Percentiles rank a stretch among this genome's conserved stretches.
Evolutionary conservation across 2,329 filamentous ascomycete species (phyloP).

Genomic region (Aspergillus aculeatus): DNA sequence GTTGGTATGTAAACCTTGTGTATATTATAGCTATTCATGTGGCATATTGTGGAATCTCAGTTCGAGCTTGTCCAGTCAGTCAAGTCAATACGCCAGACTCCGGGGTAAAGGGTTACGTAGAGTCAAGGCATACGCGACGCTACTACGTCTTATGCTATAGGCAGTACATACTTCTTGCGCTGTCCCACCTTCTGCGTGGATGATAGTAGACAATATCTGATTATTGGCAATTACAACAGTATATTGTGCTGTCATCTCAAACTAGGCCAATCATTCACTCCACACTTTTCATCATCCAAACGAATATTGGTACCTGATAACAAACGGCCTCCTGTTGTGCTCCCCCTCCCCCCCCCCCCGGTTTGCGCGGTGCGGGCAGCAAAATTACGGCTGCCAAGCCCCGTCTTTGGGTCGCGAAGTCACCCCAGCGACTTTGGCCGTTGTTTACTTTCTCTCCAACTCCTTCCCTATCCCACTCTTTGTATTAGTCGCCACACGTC

Average conservation of each 20-base stretch:
- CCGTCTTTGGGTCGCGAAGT: conserved; percentile 21
- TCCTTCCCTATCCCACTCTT: conserved; percentile 4
- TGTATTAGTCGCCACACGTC: not conserved
- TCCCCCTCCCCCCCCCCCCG: not conserved
- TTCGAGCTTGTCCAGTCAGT: not conserved
- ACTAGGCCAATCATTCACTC: too few relatives aligned
- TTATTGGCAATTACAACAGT: too few relatives aligned
- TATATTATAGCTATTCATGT: conserved; percentile 7
- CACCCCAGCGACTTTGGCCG: conserved; percentile 25
- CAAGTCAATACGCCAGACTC: not conserved
- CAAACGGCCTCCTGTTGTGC: not conserved
- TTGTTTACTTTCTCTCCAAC: conserved; percentile 21
- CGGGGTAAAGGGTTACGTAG: not conserved
- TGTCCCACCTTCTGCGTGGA: too few relatives aligned
- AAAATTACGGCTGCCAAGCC: conserved; percentile 11
- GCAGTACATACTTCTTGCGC: not conserved
- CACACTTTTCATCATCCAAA: not conserved
- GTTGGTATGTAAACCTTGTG: conserved; percentile 4
- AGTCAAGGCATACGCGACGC: too few relatives aligned
- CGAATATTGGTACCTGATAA: not conserved
- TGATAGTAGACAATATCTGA: too few relatives aligned
- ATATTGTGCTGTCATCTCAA: too few relatives aligned
- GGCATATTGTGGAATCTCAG: not conserved
- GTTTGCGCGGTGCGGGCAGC: not conserved
- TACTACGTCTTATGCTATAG: not conserved